A percentile compares a stretch with the other conserved stretches of the same genome.
phyloP scores from a whole-genome alignment of 169 alveolate genomes.

The Eimeria maxima region DNA sequence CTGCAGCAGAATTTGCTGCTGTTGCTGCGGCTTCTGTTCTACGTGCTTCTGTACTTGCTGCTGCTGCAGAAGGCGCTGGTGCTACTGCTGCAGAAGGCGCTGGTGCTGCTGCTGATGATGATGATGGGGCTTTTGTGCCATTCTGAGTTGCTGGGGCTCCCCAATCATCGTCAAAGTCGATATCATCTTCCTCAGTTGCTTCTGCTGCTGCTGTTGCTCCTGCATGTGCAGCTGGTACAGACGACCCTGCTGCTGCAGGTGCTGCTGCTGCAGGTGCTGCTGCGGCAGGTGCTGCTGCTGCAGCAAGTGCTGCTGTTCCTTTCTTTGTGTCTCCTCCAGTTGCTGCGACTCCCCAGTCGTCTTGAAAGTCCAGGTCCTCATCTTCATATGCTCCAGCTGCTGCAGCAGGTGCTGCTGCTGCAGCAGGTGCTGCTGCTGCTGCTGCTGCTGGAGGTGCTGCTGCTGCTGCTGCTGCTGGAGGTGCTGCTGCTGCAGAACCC shows the following conservation, averaged over 20 bases:
- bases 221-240: no score
- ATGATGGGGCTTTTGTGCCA: background rate
- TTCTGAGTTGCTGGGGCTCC: background rate
- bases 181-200: background rate
- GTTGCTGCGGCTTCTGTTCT: background rate
- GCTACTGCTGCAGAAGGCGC: no score
- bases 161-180: conserved; percentile 17
- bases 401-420: background rate
- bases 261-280: conserved; percentile 15
- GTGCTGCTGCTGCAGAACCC: background rate
- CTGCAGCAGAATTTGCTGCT: conserved; percentile 24
- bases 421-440: conserved; percentile 11
- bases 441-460: background rate
- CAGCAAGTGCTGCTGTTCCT: background rate
- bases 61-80: no score
- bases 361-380: conserved; percentile 32
- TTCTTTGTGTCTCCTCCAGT: background rate
- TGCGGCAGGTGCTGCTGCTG: background rate
- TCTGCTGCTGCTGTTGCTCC: background rate
- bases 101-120: background rate
- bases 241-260: background rate
- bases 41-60: background rate
- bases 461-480: background rate
- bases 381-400: conserved; percentile 10
- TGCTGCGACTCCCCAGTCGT: conserved; percentile 26